Base-by-base conservation (phyloP, 2,329 filamentous ascomycete genomes). In the Gliomastix tumulicola region DNA sequence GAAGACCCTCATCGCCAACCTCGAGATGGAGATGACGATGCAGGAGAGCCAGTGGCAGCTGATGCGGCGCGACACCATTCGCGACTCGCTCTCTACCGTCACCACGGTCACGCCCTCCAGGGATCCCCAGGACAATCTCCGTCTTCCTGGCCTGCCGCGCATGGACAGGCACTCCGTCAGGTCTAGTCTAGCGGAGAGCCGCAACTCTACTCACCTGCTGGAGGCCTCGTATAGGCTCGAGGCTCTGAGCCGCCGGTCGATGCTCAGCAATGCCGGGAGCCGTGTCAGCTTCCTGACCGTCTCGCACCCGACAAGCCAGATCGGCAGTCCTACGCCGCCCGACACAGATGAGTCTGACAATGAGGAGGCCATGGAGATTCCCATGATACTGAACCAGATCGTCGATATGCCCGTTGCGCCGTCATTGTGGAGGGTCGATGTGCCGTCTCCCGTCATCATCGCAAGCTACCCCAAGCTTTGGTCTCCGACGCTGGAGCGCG, bases 21-120 rank as follows among this genome's bases (percentile, higher is more conserved):
- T 83, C 2, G 79, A 83, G 49, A 62, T 60, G 41, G 79, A 83
- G 52, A 76, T 82, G 67, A 74, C 69, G 1, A 54, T 66, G 44
- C 72, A 82, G 49, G 74, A 79, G 49, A 65, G 64, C 37, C 68
- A 72, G 44, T 82, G 78, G 79, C 68, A 72, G 38, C 59, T 68
- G 34, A 67, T 81, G 57, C 74, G 75, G 39, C 58, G 67, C 19
- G 66, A 69, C 25, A 50, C 79, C 28, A 58, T 62, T 36, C 66
- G 67, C 39, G 65, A 71, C 44, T 77, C 74, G 6, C 49, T 69
- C 28, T 74, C 68, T 3, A 71, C 66, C 7, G 49, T 70, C 56
- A 60, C 8, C 52, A 61, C 28, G 15, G n/a, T 39, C 40, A 21
- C 37, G 37, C 13, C n/a, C 13, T 3, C 30, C 7, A 32, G n/a